Conservation (phyloP, 2,329 filamentous ascomycete species). For the Alternaria tenuissima region DNA sequence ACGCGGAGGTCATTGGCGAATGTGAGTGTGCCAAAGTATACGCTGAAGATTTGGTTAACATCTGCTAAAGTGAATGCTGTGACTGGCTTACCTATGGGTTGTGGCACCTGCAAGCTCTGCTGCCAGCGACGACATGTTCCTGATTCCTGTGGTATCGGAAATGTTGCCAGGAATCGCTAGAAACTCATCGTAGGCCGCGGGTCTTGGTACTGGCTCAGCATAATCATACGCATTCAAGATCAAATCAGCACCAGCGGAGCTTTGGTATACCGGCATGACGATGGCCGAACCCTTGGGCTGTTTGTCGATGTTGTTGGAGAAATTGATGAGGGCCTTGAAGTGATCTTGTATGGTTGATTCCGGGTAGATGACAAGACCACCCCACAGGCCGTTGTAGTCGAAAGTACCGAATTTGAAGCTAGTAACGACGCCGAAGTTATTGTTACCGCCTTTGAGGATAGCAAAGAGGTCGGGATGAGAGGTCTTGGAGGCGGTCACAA, state of each 20-base stretch:
- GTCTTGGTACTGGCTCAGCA: slow-evolving; percentile 25
- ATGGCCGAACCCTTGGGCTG: slow-evolving; percentile 28
- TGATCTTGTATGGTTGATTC: slow-evolving; percentile 25
- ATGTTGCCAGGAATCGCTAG: slow-evolving; percentile 35
- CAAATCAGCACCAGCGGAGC: slow-evolving; percentile 17
- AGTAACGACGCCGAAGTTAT: slow-evolving; percentile 50
- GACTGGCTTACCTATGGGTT: slow-evolving; percentile 20
- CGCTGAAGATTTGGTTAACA: slow-evolving; percentile 7
- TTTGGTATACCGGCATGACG: slow-evolving; percentile 31
- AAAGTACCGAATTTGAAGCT: slow-evolving; percentile 36
- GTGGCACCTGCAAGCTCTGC: slow-evolving; percentile 26
- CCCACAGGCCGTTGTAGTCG: slow-evolving; percentile 42
- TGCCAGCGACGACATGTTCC: slow-evolving; percentile 36
- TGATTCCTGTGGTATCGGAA: slow-evolving; percentile 31
- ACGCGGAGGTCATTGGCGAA: slow-evolving; percentile 48
- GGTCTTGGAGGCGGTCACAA: slow-evolving; percentile 31
- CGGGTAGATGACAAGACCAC: slow-evolving; percentile 42
- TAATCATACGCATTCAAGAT: slow-evolving; percentile 37
- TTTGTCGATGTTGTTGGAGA: slow-evolving; percentile 27
- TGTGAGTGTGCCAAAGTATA: slow-evolving; percentile 38
- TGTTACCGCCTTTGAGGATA: slow-evolving; percentile 45
- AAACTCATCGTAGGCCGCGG: slow-evolving; percentile 33
- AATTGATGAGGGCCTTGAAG: slow-evolving; percentile 34
- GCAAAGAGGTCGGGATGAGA: slow-evolving; percentile 39
- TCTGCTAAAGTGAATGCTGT: neutral